phyloP scores from a whole-genome alignment of 1,284 basidiomycete genomes.

The Heterobasidion parviporum region DNA sequence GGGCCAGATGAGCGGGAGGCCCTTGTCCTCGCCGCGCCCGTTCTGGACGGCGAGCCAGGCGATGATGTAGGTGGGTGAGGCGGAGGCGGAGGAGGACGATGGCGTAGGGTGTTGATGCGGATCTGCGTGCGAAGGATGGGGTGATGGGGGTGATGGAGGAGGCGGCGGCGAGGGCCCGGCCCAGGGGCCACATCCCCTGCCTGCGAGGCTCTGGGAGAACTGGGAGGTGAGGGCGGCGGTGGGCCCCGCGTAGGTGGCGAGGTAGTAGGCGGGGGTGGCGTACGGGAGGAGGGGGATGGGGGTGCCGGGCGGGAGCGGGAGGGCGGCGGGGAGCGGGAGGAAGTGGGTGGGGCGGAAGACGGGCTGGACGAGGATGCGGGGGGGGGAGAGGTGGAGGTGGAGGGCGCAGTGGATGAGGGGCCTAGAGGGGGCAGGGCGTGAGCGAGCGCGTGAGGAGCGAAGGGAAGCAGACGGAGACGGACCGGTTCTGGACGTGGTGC shows the following conservation, averaged over 20 bases:
- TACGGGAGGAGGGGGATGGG: constrained; percentile 63
- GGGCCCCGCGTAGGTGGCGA: constrained; percentile 56
- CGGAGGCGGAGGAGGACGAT: neutral
- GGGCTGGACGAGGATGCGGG: constrained; percentile 53
- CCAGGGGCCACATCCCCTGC: constrained; percentile 33
- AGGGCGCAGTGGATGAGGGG: constrained; percentile 54
- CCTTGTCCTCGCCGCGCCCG: constrained; percentile 70
- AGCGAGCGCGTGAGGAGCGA: neutral
- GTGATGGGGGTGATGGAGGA: neutral
- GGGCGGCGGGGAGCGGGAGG: constrained; percentile 29
- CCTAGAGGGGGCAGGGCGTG: constrained; percentile 20
- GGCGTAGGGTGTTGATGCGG: neutral
- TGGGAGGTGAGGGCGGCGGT: constrained; percentile 50
- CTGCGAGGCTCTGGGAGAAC: constrained; percentile 51
- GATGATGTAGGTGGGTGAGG: constrained; percentile 42
- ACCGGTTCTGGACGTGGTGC: constrained; percentile 39
- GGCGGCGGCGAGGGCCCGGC: neutral
- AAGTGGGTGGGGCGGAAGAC: constrained; percentile 46
- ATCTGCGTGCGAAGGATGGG: constrained; percentile 1
- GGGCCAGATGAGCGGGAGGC: constrained; percentile 66
- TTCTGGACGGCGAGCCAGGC: constrained; percentile 70
- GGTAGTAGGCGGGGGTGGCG: constrained; percentile 63
- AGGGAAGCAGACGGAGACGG: constrained; percentile 4
- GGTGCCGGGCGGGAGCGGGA: constrained; percentile 45
- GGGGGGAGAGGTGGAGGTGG: constrained; percentile 40